These are phyloP conservation scores for Fraxinus pennsylvanica DNA, from an alignment of 257 asterid genomes.

Conservation along the genomic window DNA sequence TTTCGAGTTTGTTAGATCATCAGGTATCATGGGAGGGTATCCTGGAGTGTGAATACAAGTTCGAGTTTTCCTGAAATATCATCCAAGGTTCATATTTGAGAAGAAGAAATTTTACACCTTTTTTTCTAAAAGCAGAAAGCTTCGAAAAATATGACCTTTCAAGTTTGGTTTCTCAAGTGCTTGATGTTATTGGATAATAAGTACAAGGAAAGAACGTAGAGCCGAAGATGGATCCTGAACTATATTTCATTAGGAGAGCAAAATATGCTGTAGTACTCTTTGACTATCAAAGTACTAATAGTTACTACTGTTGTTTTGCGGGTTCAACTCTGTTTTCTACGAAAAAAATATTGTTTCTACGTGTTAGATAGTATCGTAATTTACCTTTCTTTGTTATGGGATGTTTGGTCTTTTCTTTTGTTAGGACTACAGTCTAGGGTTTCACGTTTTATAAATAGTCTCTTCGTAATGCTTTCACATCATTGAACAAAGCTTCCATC, in stretches of 20 bases:
- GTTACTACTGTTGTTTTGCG: background rate
- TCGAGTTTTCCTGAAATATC: conserved; percentile 79
- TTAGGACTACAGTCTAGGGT: background rate
- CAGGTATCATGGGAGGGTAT: conserved; percentile 84
- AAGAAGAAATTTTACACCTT: background rate
- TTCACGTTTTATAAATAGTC: background rate
- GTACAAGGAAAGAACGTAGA: background rate
- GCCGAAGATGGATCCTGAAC: background rate
- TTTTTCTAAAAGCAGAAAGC: background rate
- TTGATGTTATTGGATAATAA: background rate
- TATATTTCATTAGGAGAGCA: background rate
- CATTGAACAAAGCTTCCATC: background rate
- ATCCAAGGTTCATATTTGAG: conserved; percentile 1
- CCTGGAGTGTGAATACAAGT: conserved; percentile 98
- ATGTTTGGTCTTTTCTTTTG: background rate
- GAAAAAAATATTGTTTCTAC: too few species aligned
- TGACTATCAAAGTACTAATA: background rate
- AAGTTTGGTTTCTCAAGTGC: background rate
- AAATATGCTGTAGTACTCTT: background rate
- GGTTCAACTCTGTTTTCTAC: background rate
- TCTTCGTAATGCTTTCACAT: background rate
- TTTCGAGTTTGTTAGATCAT: conserved; percentile 67
- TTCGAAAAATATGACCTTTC: background rate
- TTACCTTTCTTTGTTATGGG: background rate
- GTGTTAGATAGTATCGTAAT: background rate